A percentile compares a stretch with the other conserved stretches of the same genome.
These are phyloP conservation scores for Penicillium corylophilum DNA, from an alignment of 2,329 filamentous ascomycete species.

Conservation along the genomic window DNA sequence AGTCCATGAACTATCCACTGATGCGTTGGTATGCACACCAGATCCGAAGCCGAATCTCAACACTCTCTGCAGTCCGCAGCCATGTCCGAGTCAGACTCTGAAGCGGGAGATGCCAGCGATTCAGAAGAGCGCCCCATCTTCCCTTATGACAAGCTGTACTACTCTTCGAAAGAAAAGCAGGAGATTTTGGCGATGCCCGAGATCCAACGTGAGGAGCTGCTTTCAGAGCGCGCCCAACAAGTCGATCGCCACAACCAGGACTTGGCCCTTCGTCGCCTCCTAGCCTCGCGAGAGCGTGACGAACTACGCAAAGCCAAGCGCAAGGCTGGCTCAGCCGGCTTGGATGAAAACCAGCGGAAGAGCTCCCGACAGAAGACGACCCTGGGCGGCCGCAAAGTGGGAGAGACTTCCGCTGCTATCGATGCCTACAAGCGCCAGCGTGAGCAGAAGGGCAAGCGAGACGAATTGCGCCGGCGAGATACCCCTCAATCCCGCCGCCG, in stretches of 20 bases:
- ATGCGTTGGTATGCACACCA: constrained; percentile 35
- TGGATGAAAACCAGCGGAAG: constrained; percentile 76
- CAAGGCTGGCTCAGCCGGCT: constrained; percentile 74
- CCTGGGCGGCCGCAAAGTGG: constrained; percentile 63
- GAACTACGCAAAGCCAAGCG: constrained; percentile 62
- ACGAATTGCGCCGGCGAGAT: constrained; percentile 48
- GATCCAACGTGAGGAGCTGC: constrained; percentile 83
- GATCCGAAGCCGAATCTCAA: constrained; percentile 67
- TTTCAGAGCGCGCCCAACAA: constrained; percentile 82
- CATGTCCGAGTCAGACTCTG: constrained; percentile 89
- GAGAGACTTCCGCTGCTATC: constrained; percentile 69
- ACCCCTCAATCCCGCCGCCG: constrained; percentile 52
- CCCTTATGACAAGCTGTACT: constrained; percentile 84
- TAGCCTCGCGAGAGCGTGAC: constrained; percentile 66
- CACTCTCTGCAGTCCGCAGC: constrained; percentile 77
- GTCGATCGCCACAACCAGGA: constrained; percentile 81
- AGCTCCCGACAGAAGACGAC: constrained; percentile 70
- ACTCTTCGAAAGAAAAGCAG: constrained; percentile 69
- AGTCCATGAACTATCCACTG: constrained; percentile 7
- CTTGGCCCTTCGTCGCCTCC: constrained; percentile 73
- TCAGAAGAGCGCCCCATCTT: constrained; percentile 58
- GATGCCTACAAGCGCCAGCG: constrained; percentile 66
- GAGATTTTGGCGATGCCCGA: constrained; percentile 84
- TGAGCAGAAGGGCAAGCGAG: constrained; percentile 56
- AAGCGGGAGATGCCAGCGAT: constrained; percentile 59